These are phyloP conservation scores for Fusarium sulawesiense DNA, from an alignment of 2,329 filamentous ascomycete genomes.

Conservation along the genomic window DNA sequence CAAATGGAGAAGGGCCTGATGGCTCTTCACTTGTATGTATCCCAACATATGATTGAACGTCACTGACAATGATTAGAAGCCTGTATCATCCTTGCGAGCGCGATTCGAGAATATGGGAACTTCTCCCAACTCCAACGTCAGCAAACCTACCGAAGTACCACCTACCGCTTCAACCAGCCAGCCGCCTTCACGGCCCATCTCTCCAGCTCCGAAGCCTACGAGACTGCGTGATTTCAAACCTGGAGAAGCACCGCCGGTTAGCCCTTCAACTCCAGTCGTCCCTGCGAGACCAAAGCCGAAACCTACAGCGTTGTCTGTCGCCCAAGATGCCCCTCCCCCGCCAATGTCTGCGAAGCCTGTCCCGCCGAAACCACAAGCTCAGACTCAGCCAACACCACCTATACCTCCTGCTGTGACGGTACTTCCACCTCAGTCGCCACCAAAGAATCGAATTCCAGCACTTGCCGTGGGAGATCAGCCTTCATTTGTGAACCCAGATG, in stretches of 20 bases:
- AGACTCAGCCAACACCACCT: conserved; percentile 27
- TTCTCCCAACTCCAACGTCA: conserved; percentile 35
- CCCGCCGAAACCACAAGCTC: conserved; percentile 41
- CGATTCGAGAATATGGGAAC: conserved; percentile 79
- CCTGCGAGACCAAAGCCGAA: conserved; percentile 49
- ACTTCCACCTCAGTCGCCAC: conserved; percentile 76
- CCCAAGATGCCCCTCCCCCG: conserved; percentile 41
- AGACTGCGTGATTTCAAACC: conserved; percentile 56
- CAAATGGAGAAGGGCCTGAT: conserved; percentile 70
- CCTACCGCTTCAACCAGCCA: conserved; percentile 41
- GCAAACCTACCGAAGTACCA: conserved; percentile 37
- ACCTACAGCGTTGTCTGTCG: conserved; percentile 33
- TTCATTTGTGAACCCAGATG: conserved; percentile 61
- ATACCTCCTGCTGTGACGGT: conserved; percentile 74
- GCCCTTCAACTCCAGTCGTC: conserved; percentile 49
- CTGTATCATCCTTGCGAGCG: conserved; percentile 83
- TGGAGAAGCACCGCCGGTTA: conserved; percentile 49
- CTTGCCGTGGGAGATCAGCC: conserved; percentile 55
- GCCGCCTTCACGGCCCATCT: conserved; percentile 51
- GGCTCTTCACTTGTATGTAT: conserved; percentile 77
- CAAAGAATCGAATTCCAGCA: conserved; percentile 58
- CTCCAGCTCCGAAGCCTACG: conserved; percentile 58
- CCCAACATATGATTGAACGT: background rate
- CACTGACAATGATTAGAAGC: conserved; percentile 66
- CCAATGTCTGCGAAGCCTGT: conserved; percentile 41